phyloP scores from a whole-genome alignment of 352 stramenopile species.

The Globisporangium alternatum region DNA sequence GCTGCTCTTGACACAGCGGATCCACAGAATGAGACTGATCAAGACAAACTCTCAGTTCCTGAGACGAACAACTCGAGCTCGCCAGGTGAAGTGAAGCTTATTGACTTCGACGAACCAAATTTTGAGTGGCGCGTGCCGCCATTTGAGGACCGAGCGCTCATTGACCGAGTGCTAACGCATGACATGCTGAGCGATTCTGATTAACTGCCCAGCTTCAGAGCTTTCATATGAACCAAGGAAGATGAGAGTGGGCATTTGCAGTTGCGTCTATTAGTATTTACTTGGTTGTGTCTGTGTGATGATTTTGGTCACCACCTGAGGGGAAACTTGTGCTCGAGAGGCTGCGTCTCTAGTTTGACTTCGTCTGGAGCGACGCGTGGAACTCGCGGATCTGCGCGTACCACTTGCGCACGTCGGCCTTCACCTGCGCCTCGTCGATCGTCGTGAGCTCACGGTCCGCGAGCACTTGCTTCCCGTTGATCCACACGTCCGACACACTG shows the following conservation, averaged over 20 bases:
- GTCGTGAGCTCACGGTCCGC: constrained; percentile 68
- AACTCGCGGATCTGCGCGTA: constrained; percentile 51
- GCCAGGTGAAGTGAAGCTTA: no score
- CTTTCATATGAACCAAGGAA: no score
- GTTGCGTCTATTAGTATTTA: constrained; percentile 6
- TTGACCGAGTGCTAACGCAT: constrained; percentile 20
- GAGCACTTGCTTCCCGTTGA: constrained; percentile 83
- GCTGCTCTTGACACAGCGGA: neutral
- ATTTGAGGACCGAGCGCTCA: constrained; percentile 17
- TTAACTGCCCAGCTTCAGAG: neutral
- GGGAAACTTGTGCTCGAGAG: no score
- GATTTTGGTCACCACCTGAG: no score
- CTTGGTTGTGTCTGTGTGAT: no score
- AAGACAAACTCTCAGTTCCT: neutral
- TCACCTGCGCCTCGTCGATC: constrained; percentile 61
- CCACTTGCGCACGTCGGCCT: constrained; percentile 61
- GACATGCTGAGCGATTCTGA: constrained; percentile 20
- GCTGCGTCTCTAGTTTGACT: constrained; percentile 34
- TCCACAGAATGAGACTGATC: neutral
- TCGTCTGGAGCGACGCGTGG: constrained; percentile 44
- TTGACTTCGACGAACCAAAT: neutral
- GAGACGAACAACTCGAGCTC: neutral
- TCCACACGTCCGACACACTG: constrained; percentile 87
- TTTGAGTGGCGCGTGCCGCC: constrained; percentile 26
- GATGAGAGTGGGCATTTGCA: no score